Evolutionary conservation across 129 eudicot genomes (phyloP).

Genomic region (Helianthus annuus): DNA sequence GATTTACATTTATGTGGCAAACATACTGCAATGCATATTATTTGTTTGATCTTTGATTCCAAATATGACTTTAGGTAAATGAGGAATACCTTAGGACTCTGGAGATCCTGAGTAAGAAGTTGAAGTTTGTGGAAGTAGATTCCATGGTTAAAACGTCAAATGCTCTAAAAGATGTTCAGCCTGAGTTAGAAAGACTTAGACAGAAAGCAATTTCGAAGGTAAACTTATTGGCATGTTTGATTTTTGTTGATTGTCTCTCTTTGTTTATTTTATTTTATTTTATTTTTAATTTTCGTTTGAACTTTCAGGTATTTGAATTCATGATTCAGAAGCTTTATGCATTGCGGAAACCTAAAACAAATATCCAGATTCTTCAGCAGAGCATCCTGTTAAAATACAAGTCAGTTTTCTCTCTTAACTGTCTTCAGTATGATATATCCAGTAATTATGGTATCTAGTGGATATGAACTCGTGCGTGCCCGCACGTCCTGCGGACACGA

Average conservation of each 20-base stretch:
- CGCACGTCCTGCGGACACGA: too few species aligned
- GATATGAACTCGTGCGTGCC: too few species aligned
- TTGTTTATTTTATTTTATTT: conserved; percentile 9
- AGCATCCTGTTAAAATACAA: conserved; percentile 93
- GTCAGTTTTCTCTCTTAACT: conserved; percentile 46
- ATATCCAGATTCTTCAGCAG: conserved; percentile 97
- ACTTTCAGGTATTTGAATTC: conserved; percentile 80
- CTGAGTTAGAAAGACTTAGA: conserved; percentile 92
- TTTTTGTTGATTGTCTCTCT: not conserved
- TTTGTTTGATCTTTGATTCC: conserved; percentile 1
- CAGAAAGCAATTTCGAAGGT: conserved; percentile 97
- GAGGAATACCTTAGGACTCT: conserved; percentile 93
- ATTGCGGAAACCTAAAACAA: conserved; percentile 96
- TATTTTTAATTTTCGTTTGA: conserved; percentile 1
- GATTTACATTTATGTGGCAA: not conserved
- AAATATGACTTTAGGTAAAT: conserved; percentile 56
- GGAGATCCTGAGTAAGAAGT: conserved; percentile 83
- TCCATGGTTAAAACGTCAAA: conserved; percentile 80
- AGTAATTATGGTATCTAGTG: not conserved
- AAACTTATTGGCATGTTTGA: not conserved
- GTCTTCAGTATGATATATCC: conserved; percentile 10
- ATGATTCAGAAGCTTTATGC: conserved; percentile 96
- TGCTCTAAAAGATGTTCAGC: conserved; percentile 94
- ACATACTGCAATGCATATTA: not conserved
- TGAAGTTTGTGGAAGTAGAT: conserved; percentile 88